phyloP scores from a whole-genome alignment of 257 asterid species.

The Perilla frutescens region DNA sequence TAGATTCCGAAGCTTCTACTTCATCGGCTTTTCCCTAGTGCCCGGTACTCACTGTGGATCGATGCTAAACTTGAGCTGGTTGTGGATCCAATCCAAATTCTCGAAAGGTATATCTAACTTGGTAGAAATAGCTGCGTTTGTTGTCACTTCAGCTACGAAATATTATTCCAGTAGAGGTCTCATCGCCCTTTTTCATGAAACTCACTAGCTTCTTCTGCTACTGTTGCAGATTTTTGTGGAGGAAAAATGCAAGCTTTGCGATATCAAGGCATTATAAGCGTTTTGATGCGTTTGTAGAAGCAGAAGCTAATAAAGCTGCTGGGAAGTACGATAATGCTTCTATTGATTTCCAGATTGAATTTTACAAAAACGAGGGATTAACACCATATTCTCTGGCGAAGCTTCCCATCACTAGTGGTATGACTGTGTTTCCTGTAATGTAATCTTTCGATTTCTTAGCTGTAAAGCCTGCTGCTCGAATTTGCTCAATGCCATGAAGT shows the following conservation, averaged over 20 bases:
- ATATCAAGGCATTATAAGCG: slow-evolving; percentile 91
- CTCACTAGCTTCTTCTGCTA: neutral
- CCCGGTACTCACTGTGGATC: slow-evolving; percentile 87
- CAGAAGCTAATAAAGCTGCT: slow-evolving; percentile 96
- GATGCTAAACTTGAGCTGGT: slow-evolving; percentile 95
- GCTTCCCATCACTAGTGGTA: slow-evolving; percentile 88
- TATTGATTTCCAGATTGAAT: slow-evolving; percentile 88
- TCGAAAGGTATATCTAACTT: slow-evolving; percentile 68
- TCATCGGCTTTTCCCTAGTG: slow-evolving; percentile 86
- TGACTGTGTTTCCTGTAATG: slow-evolving; percentile 7
- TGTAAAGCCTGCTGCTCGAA: neutral
- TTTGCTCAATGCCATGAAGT: neutral
- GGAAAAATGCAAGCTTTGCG: slow-evolving; percentile 90
- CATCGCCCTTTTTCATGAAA: neutral
- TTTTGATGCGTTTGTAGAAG: slow-evolving; percentile 88
- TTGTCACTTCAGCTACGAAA: neutral
- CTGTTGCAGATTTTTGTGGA: slow-evolving; percentile 82
- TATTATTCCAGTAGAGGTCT: neutral
- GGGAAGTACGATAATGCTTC: slow-evolving; percentile 85
- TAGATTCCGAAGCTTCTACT: slow-evolving; percentile 93
- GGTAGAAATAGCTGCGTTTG: neutral
- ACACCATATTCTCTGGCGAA: slow-evolving; percentile 80
- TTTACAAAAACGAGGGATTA: slow-evolving; percentile 80
- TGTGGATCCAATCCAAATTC: slow-evolving; percentile 88
- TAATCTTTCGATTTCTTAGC: neutral